These are phyloP conservation scores for Breynia disticha DNA, from an alignment of 441 rosid species.

Conservation along the genomic window DNA sequence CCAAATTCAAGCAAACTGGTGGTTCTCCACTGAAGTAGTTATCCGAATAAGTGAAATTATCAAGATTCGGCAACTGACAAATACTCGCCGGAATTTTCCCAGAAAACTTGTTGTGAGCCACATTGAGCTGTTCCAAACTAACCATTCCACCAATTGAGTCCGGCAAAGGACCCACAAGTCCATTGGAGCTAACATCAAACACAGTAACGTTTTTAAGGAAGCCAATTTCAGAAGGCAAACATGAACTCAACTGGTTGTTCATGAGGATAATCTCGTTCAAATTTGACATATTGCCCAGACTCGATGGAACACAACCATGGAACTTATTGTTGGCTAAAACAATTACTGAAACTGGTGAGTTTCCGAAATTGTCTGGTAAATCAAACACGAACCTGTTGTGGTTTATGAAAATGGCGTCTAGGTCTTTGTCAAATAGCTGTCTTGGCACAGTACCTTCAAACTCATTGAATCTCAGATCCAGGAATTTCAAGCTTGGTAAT, in stretches of 20 bases:
- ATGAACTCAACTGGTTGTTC: slow-evolving; percentile 69
- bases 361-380: slow-evolving; percentile 73
- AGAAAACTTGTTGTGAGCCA: slow-evolving; percentile 64
- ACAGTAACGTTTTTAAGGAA: slow-evolving; percentile 61
- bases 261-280: slow-evolving; percentile 68
- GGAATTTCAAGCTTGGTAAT: slow-evolving; percentile 62
- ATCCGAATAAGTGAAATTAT: slow-evolving; percentile 61
- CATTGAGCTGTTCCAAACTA: slow-evolving; percentile 68
- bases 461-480: slow-evolving; percentile 91
- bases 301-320: slow-evolving; percentile 77
- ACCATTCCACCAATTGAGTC: slow-evolving; percentile 50
- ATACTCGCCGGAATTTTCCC: slow-evolving; percentile 67
- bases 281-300: slow-evolving; percentile 79
- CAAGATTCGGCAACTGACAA: slow-evolving; percentile 57
- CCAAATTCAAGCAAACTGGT: slow-evolving; percentile 52
- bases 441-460: slow-evolving; percentile 81
- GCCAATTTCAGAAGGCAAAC: slow-evolving; percentile 72
- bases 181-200: slow-evolving; percentile 65
- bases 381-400: slow-evolving; percentile 76
- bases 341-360: slow-evolving; percentile 89
- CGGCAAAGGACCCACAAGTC: slow-evolving; percentile 73
- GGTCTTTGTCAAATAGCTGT: slow-evolving; percentile 61
- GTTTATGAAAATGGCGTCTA: slow-evolving; percentile 86
- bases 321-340: slow-evolving; percentile 77
- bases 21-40: slow-evolving; percentile 85